Evolutionary conservation across 176 grass and related monocot genomes (phyloP).

Genomic region (Saccharum spontaneum): DNA sequence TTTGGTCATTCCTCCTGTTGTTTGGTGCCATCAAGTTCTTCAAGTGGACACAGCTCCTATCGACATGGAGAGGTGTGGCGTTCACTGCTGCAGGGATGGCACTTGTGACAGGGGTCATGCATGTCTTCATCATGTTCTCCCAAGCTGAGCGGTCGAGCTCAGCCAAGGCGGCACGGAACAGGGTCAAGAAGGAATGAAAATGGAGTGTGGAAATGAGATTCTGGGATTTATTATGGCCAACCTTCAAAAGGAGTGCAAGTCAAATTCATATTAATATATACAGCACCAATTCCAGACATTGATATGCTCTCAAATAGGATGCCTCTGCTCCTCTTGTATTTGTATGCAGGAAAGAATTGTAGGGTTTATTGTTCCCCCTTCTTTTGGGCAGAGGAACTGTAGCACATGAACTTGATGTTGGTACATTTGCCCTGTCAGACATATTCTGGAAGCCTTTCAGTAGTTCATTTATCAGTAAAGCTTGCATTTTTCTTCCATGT

Average conservation of each 20-base stretch:
- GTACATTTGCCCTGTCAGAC: neutral
- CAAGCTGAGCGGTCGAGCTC: conserved; percentile 62
- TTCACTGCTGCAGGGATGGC: conserved; percentile 43
- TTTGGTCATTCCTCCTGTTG: conserved; percentile 64
- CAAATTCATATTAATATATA: neutral
- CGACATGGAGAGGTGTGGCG: conserved; percentile 62
- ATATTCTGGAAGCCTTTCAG: neutral
- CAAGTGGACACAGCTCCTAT: conserved; percentile 60
- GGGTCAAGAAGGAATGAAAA: conserved; percentile 57
- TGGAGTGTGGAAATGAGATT: neutral
- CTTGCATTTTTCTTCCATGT: neutral
- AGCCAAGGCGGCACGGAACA: conserved; percentile 54
- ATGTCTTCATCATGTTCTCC: conserved; percentile 64
- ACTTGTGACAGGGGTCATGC: conserved; percentile 62
- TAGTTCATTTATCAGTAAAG: neutral
- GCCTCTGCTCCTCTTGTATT: conserved; percentile 2
- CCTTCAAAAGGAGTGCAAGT: neutral
- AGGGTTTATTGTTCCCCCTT: neutral
- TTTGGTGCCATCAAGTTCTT: conserved; percentile 67
- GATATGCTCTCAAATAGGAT: neutral
- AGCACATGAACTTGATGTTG: neutral
- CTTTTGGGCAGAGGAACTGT: neutral
- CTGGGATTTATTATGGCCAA: neutral
- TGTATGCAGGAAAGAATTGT: neutral
- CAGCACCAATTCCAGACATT: neutral